Conservation (phyloP, 139 green algal species). For the Limnomonas spitsbergensis region DNA sequence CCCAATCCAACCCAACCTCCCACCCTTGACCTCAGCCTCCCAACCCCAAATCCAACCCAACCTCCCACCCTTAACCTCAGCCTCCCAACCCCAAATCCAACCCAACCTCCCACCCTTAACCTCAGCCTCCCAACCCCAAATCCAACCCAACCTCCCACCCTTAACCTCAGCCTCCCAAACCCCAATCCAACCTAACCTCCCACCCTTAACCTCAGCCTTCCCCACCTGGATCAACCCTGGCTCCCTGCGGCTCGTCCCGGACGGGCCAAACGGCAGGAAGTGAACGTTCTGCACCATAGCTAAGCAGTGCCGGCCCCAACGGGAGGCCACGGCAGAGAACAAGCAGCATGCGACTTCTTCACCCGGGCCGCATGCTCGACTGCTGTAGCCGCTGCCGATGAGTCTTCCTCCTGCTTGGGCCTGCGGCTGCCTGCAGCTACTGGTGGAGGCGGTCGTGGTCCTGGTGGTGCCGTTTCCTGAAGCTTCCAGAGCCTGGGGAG, state of each 20-base stretch:
- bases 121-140: too few species aligned
- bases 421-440: neutral
- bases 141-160: too few species aligned
- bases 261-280: conserved; percentile 47
- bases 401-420: neutral
- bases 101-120: too few species aligned
- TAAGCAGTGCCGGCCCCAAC: conserved; percentile 5
- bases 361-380: neutral
- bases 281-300: conserved; percentile 54
- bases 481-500: neutral
- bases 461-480: neutral
- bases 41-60: too few species aligned
- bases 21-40: too few species aligned
- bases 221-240: conserved; percentile 22
- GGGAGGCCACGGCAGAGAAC: neutral
- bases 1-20: too few species aligned
- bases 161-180: too few species aligned
- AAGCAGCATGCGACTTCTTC: neutral
- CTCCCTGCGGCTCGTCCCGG: conserved; percentile 22
- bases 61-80: too few species aligned
- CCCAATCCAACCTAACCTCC: too few species aligned
- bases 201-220: too few species aligned
- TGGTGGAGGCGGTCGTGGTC: neutral
- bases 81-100: too few species aligned
- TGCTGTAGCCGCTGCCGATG: neutral